Percentiles rank a stretch among this genome's conserved stretches.
phyloP scores from a whole-genome alignment of 2,329 filamentous ascomycete genomes.

The Pestalotiopsis fici region DNA sequence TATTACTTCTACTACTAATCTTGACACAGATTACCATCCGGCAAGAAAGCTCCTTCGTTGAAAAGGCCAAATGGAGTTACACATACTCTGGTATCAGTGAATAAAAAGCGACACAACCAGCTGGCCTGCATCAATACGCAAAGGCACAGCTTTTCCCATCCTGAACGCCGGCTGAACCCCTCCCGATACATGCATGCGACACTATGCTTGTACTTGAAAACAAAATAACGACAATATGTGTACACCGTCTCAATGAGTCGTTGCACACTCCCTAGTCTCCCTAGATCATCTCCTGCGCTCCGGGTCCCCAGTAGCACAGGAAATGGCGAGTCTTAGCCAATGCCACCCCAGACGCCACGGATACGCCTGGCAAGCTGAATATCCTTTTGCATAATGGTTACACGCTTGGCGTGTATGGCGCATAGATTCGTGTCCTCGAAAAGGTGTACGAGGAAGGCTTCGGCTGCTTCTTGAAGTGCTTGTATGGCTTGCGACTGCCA shows the following conservation, averaged over 20 bases:
- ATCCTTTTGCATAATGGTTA: slow-evolving; percentile 98
- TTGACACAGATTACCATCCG: neutral
- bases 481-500: slow-evolving; percentile 97
- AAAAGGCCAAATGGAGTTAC: neutral
- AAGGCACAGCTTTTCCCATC: neutral
- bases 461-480: slow-evolving; percentile 92
- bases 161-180: slow-evolving; percentile 3
- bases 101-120: neutral
- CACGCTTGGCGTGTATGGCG: slow-evolving; percentile 93
- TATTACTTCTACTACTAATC: neutral
- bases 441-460: slow-evolving; percentile 93
- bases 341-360: slow-evolving; percentile 74
- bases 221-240: too few species aligned
- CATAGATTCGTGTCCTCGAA: slow-evolving; percentile 96
- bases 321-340: slow-evolving; percentile 45
- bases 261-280: neutral
- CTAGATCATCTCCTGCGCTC: neutral
- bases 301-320: too few species aligned
- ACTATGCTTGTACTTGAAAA: neutral
- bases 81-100: neutral
- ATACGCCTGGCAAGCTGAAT: slow-evolving; percentile 88
- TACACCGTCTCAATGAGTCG: neutral
- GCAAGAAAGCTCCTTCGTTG: neutral
- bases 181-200: neutral
- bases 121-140: neutral